Base-by-base conservation (phyloP, 2,329 filamentous ascomycete species). In the Pleoardoris graminearum region DNA sequence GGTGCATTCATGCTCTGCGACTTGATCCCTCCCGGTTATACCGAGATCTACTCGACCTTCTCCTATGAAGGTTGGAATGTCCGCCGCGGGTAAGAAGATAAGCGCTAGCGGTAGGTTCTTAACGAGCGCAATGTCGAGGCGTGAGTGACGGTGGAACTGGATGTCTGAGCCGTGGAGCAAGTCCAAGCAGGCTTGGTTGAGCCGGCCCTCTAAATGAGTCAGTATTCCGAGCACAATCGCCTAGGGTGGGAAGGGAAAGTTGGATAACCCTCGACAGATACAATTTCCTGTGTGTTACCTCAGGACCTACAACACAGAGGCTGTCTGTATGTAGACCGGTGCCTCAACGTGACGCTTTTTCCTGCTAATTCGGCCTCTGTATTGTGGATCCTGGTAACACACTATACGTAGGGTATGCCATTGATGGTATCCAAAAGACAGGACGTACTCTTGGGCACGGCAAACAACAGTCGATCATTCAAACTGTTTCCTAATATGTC, bases 41-140 rank as follows among this genome's bases (percentile, higher is more conserved):
- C 94, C 94, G 14, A 99, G 81, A 70, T 96, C 92, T 42, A 96
- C 91, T 57, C 88, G 87, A 53, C 94, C 94, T 77, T 97, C 92
- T 51, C 93, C 93, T 42, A 99, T 92, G 70, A 97, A 97, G 33
- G 91, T 96, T 4, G 94, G 94, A 70, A 99, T 99, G 73, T 99
- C 94, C 62, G 91, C 92, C 32, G 93, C 94, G 25, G 94, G 94
- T 22, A 99, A 88, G 80, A 99, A 99, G 70, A 99, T 87, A 55
- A 99, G 89, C 14, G 94, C 94, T 66, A 99, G 91, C 30, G 90
- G 90, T 23, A 94, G 85, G 77, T 99, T 99, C 81, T 97, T 96
- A 71, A 97, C 94, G 22, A 99, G 87, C 14, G 94, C 94, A 70
- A 99, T 97, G 75, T 99, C 94, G 67, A 97, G 89, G 53, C 94